Evolutionary conservation across 2,329 filamentous ascomycete genomes (phyloP).

Genomic region (Phaeoacremonium minimum): DNA sequence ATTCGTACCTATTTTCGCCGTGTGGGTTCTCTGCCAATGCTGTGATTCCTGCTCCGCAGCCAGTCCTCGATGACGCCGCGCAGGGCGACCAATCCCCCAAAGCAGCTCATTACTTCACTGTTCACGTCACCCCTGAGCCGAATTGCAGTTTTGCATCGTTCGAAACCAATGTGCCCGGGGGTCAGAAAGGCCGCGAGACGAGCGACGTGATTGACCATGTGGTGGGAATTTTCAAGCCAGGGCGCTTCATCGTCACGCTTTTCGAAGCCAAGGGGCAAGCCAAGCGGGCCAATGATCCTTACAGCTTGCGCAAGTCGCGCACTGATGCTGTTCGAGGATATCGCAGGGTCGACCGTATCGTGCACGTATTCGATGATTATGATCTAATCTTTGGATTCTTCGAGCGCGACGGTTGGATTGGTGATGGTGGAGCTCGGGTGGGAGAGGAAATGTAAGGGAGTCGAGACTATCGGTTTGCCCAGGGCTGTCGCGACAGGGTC

Average conservation of each 20-base stretch:
- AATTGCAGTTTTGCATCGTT: slow-evolving; percentile 97
- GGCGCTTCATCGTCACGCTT: slow-evolving; percentile 94
- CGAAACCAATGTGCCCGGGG: slow-evolving; percentile 93
- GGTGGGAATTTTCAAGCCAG: slow-evolving; percentile 91
- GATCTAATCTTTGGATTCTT: slow-evolving; percentile 96
- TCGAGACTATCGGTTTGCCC: no score
- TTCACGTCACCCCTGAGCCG: slow-evolving; percentile 95
- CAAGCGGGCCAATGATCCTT: slow-evolving; percentile 27
- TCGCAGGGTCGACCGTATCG: slow-evolving; percentile 84
- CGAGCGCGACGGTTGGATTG: slow-evolving; percentile 76
- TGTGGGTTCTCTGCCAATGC: slow-evolving; percentile 98
- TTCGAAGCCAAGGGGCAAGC: slow-evolving; percentile 77
- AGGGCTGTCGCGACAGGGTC: no score
- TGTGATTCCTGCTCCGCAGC: slow-evolving; percentile 75
- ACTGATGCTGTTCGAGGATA: slow-evolving; percentile 85
- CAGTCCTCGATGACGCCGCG: slow-evolving; percentile 38
- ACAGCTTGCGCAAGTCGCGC: slow-evolving; percentile 35
- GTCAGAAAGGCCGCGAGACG: slow-evolving; percentile 82
- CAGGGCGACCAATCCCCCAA: slow-evolving; percentile 27
- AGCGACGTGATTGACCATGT: slow-evolving; percentile 91
- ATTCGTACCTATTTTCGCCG: slow-evolving; percentile 93
- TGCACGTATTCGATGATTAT: slow-evolving; percentile 96
- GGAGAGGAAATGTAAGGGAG: slow-evolving; percentile 42
- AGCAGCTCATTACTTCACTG: slow-evolving; percentile 87
- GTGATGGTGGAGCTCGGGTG: slow-evolving; percentile 46